Evolutionary conservation across 2,329 filamentous ascomycete species (phyloP), one percentile per base, ranked within the genome.

Genomic region (Blastomyces gilchristii): DNA sequence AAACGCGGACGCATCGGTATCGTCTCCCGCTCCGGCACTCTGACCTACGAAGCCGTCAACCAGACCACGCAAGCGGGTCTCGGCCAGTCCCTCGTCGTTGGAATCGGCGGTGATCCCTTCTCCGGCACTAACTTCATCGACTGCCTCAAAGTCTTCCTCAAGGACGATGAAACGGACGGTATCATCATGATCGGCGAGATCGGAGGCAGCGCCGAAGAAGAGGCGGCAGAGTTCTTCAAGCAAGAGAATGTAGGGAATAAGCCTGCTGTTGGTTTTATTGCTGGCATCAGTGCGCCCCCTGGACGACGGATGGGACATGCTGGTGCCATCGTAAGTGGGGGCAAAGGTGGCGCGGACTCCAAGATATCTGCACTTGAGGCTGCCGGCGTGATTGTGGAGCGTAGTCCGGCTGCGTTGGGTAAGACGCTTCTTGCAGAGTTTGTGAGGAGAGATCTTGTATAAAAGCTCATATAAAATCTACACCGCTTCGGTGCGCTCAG

Each of bases 141-240:
- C 85, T 97, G 93, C 84, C 84, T 99, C 71, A 89, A 90, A 76
- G 91, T 97, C 75, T 99, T 99, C 86, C 86, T 96, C 72, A 83
- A 95, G 78, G 94, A 99, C 78, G 84, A 88, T 77, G 91, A 96
- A 82, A 99, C 94, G 49, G 94, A 99, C 76, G 94, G 94, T 75
- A 97, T 99, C 81, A 97, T 99, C 82, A 97, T 99, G 94, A 97
- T 99, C 77, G 94, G 94, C 76, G 94, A 97, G 83, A 97, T 99
- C 76, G 94, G 94, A 79, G 94, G 94, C 67, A 90, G 89, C 65
- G 94, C 94, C 65, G 94, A 99, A 82, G 94, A 99, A 82, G 94
- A 99, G 73, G 94, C 94, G 49, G 93, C 94, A 72, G 94, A 97
- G 73, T 99, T 95, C 84, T 81, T 97, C 75, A 91, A 89, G 82